Percentiles rank a stretch among this genome's conserved stretches.
Evolutionary conservation across 768 basidiomycete genomes (phyloP).

Genomic region (Tylopilus balloui): DNA sequence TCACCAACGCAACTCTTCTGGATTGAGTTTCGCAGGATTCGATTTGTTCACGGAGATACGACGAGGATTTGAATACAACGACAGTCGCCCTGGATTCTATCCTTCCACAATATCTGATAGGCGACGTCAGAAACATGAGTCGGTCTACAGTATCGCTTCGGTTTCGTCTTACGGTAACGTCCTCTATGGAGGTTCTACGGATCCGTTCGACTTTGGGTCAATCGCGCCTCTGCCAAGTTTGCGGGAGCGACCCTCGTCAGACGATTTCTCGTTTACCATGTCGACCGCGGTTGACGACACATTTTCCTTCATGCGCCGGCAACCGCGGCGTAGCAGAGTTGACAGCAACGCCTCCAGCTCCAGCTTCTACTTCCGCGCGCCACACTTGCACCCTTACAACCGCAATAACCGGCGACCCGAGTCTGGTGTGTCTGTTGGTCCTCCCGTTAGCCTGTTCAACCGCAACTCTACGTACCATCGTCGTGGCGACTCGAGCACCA

Average conservation of each 20-base stretch:
- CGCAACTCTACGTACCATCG: slow-evolving; percentile 52
- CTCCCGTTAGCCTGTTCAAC: slow-evolving; percentile 71
- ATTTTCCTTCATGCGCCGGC: slow-evolving; percentile 53
- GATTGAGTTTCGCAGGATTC: slow-evolving; percentile 64
- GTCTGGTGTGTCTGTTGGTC: slow-evolving; percentile 56
- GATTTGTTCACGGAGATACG: slow-evolving; percentile 77
- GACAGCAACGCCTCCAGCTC: slow-evolving; percentile 77
- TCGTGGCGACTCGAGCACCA: slow-evolving; percentile 55
- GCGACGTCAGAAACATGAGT: slow-evolving; percentile 49
- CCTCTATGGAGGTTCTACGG: slow-evolving; percentile 53
- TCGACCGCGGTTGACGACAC: slow-evolving; percentile 61
- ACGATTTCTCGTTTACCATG: slow-evolving; percentile 55
- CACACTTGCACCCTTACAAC: slow-evolving; percentile 31
- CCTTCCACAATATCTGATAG: slow-evolving; percentile 37
- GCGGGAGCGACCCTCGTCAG: slow-evolving; percentile 52
- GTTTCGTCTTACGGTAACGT: slow-evolving; percentile 75
- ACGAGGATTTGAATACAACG: slow-evolving; percentile 70
- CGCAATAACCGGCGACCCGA: slow-evolving; percentile 60
- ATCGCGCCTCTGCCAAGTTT: slow-evolving; percentile 39
- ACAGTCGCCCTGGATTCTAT: slow-evolving; percentile 61
- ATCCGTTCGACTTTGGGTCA: slow-evolving; percentile 70
- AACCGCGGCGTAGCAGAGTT: slow-evolving; percentile 46
- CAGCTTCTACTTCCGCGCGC: slow-evolving; percentile 62
- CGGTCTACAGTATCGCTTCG: slow-evolving; percentile 69
- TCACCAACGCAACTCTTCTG: slow-evolving; percentile 42